A percentile compares a stretch with the other conserved stretches of the same genome.
Evolutionary conservation across 108 stramenopile genomes (phyloP).

Genomic region (Stephanodiscus minutulus): DNA sequence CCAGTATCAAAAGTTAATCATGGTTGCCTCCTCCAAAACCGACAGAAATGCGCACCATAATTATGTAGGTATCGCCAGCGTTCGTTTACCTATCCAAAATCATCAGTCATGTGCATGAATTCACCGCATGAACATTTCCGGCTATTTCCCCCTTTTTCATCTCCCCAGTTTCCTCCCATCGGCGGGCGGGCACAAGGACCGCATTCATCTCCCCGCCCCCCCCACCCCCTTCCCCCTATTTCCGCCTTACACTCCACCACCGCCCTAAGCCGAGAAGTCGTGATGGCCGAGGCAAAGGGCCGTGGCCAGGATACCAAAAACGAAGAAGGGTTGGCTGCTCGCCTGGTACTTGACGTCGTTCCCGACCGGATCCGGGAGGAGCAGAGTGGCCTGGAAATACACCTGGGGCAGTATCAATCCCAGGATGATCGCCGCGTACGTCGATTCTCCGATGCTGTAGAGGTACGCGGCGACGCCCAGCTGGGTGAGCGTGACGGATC

Average conservation of each 20-base stretch:
- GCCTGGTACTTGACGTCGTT: slow-evolving; percentile 98
- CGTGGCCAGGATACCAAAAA: slow-evolving; percentile 93
- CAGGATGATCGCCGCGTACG: slow-evolving; percentile 79
- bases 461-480: slow-evolving; percentile 91
- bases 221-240: background rate
- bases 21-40: too few relatives aligned
- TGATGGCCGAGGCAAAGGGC: slow-evolving; percentile 93
- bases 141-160: too few relatives aligned
- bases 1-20: too few relatives aligned
- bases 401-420: slow-evolving; percentile 90
- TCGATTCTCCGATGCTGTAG: slow-evolving; percentile 76
- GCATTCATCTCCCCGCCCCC: too few relatives aligned
- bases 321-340: slow-evolving; percentile 91
- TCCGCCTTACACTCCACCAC: background rate
- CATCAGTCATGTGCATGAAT: too few relatives aligned
- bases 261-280: slow-evolving; percentile 56
- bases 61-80: too few relatives aligned
- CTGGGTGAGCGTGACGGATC: slow-evolving; percentile 89
- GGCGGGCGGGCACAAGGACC: too few relatives aligned
- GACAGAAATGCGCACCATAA: too few relatives aligned
- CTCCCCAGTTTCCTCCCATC: background rate
- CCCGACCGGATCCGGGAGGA: slow-evolving; percentile 90
- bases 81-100: too few relatives aligned
- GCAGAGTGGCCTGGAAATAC: slow-evolving; percentile 89
- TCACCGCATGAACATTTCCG: too few relatives aligned